A percentile compares a stretch with the other conserved stretches of the same genome.
phyloP scores from a whole-genome alignment of 1,284 basidiomycete genomes.

The Acaromyces ingoldii region DNA sequence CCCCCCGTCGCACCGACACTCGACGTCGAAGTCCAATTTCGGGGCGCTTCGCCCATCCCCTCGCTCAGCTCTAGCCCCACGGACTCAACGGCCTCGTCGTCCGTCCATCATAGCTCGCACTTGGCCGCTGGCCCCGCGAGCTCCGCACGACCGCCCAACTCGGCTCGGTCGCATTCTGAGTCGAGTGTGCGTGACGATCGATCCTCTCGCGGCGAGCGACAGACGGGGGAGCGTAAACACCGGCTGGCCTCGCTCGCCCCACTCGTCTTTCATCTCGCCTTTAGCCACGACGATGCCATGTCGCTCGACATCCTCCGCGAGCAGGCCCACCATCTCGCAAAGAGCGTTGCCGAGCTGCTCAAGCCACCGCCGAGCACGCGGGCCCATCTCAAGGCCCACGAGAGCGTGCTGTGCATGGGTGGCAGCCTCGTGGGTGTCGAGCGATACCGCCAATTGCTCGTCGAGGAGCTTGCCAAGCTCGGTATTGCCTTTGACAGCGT shows the following conservation, averaged over 20 bases:
- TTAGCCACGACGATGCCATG: slow-evolving; percentile 12
- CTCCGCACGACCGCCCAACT: no score
- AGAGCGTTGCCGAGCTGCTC: slow-evolving; percentile 9
- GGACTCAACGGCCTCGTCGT: not conserved
- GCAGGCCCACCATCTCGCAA: slow-evolving; percentile 8
- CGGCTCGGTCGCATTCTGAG: no score
- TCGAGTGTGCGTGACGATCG: no score
- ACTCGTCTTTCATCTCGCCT: slow-evolving; percentile 25
- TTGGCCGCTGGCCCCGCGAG: no score
- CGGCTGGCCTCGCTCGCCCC: slow-evolving; percentile 20
- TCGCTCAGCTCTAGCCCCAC: slow-evolving; percentile 7
- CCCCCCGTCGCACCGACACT: not conserved
- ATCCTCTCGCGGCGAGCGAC: no score
- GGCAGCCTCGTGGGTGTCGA: slow-evolving; percentile 16
- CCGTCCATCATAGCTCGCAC: not conserved
- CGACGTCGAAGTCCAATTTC: not conserved
- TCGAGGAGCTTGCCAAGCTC: slow-evolving; percentile 9
- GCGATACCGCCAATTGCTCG: slow-evolving; percentile 13
- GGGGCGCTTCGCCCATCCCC: slow-evolving; percentile 6
- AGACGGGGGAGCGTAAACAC: slow-evolving; percentile 16
- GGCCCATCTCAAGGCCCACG: not conserved
- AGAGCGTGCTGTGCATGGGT: slow-evolving; percentile 18
- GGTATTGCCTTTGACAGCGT: slow-evolving; percentile 11
- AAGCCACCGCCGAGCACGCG: not conserved
- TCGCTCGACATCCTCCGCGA: slow-evolving; percentile 11